Evolutionary conservation across 2,329 filamentous ascomycete species (phyloP).

Genomic region (Verticillium alfalfae): DNA sequence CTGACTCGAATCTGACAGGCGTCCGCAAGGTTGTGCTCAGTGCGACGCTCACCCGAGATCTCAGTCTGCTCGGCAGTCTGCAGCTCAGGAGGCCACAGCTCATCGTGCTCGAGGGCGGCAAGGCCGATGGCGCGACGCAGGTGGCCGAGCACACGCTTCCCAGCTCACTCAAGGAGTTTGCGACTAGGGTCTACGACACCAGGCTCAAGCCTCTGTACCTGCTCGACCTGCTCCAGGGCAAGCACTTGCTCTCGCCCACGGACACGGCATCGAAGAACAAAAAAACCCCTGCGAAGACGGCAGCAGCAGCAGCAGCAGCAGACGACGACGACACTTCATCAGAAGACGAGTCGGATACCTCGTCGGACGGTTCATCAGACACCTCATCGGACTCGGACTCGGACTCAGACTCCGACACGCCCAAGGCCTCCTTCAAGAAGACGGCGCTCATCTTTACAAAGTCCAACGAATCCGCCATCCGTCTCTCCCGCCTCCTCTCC

Average conservation of each 20-base stretch:
- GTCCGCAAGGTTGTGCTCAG: constrained; percentile 82
- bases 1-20: constrained; percentile 43
- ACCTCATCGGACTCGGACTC: constrained; percentile 23
- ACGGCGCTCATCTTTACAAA: constrained; percentile 79
- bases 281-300: not conserved
- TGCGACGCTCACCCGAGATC: constrained; percentile 85
- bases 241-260: constrained; percentile 32
- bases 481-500: constrained; percentile 73
- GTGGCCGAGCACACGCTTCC: constrained; percentile 53
- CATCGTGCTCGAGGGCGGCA: constrained; percentile 62
- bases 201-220: constrained; percentile 78
- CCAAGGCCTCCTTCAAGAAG: constrained; percentile 23
- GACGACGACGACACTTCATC: constrained; percentile 22
- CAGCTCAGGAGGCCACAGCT: constrained; percentile 69
- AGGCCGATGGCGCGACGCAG: constrained; percentile 28
- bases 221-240: constrained; percentile 64
- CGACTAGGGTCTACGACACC: constrained; percentile 62
- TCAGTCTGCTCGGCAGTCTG: constrained; percentile 71
- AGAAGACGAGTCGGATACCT: constrained; percentile 26
- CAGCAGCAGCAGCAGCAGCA: not conserved
- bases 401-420: constrained; percentile 23
- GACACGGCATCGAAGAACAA: constrained; percentile 11
- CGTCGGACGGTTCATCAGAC: constrained; percentile 21
- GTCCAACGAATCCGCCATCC: constrained; percentile 82
- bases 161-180: constrained; percentile 55